These are phyloP conservation scores for Hydnomerulius pinastri DNA, from an alignment of 768 basidiomycete genomes.

Conservation along the genomic window DNA sequence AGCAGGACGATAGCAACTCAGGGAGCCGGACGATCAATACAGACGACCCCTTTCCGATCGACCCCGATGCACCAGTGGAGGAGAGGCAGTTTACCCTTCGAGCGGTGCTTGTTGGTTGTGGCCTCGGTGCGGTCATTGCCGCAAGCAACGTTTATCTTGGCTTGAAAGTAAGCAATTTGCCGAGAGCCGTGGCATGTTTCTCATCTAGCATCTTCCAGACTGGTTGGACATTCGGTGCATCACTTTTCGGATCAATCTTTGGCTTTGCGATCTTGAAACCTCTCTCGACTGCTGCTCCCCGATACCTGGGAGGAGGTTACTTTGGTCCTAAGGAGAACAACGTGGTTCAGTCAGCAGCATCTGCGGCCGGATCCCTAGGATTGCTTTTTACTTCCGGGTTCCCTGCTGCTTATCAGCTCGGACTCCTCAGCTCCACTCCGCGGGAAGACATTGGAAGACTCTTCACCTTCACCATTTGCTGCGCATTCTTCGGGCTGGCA, in stretches of 20 bases:
- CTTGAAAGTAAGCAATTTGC: slow-evolving; percentile 40
- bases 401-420: slow-evolving; percentile 60
- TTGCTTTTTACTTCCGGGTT: slow-evolving; percentile 61
- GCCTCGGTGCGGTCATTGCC: slow-evolving; percentile 55
- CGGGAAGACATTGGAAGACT: slow-evolving; percentile 55
- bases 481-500: slow-evolving; percentile 64
- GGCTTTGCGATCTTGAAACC: slow-evolving; percentile 60
- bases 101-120: slow-evolving; percentile 51
- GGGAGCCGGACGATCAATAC: slow-evolving; percentile 21
- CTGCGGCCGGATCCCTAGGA: slow-evolving; percentile 58
- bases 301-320: slow-evolving; percentile 48
- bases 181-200: neutral
- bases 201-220: slow-evolving; percentile 33
- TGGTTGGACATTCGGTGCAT: slow-evolving; percentile 65
- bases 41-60: slow-evolving; percentile 52
- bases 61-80: slow-evolving; percentile 41
- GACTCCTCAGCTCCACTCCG: slow-evolving; percentile 47
- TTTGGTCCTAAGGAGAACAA: slow-evolving; percentile 67
- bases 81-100: slow-evolving; percentile 55
- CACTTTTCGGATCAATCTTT: slow-evolving; percentile 48
- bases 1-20: slow-evolving; percentile 2
- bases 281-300: slow-evolving; percentile 48
- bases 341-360: slow-evolving; percentile 18
- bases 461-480: slow-evolving; percentile 54
- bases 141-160: slow-evolving; percentile 70